Evolutionary conservation across 106 monocot species (phyloP).

Genomic region (Dendrobium officinale): DNA sequence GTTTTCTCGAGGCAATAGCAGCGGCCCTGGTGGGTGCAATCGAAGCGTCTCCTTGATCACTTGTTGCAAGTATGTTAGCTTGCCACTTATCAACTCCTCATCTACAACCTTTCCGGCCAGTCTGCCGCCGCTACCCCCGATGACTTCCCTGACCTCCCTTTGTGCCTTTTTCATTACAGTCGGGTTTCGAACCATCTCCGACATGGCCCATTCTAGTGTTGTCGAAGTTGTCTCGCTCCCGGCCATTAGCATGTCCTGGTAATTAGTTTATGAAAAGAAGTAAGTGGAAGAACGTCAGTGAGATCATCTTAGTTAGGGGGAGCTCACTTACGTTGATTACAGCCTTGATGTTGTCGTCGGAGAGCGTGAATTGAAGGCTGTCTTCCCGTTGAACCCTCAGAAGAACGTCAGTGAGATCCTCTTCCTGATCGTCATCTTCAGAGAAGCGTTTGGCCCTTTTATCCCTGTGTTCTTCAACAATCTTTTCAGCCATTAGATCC

Average conservation of each 20-base stretch:
- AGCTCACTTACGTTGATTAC: conserved; percentile 5
- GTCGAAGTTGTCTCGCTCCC: conserved; percentile 8
- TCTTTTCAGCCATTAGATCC: conserved; percentile 7
- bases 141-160: not conserved
- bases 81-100: not conserved
- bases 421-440: not conserved
- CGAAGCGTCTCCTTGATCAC: conserved; percentile 14
- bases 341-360: conserved; percentile 12
- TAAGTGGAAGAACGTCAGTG: not conserved
- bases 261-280: not conserved
- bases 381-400: conserved; percentile 2
- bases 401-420: conserved; percentile 9
- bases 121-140: not conserved
- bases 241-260: conserved; percentile 11
- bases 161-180: conserved; percentile 9
- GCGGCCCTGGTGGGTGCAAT: conserved; percentile 9
- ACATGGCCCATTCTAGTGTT: conserved; percentile 13
- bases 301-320: no score
- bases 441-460: not conserved
- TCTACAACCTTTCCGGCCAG: not conserved
- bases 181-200: conserved; percentile 10
- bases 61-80: not conserved
- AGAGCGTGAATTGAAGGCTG: conserved; percentile 1
- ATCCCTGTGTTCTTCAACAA: conserved; percentile 5
- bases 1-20: conserved; percentile 7